phyloP scores from a whole-genome alignment of 768 basidiomycete genomes.

The Mycena venus region DNA sequence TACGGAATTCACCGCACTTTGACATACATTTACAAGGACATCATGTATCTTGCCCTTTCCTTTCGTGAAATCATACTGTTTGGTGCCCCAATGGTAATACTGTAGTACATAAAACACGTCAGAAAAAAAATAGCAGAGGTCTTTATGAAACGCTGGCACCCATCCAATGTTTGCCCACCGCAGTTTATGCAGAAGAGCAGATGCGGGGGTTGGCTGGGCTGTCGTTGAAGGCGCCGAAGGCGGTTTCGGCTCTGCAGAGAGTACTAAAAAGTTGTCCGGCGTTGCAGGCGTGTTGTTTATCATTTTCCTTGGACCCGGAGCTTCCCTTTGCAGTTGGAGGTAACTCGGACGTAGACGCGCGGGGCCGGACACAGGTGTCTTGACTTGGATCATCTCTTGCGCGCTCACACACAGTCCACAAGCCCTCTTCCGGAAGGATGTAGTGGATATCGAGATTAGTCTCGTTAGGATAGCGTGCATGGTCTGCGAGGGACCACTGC shows the following conservation, averaged over 20 bases:
- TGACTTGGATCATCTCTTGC: slow-evolving; percentile 46
- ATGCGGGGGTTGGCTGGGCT: slow-evolving; percentile 61
- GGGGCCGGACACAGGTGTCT: slow-evolving; percentile 60
- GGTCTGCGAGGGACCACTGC: slow-evolving; percentile 79
- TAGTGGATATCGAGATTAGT: slow-evolving; percentile 95
- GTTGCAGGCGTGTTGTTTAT: slow-evolving; percentile 81
- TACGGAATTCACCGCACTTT: slow-evolving; percentile 69
- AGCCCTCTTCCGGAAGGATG: slow-evolving; percentile 74
- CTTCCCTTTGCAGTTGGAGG: slow-evolving; percentile 28
- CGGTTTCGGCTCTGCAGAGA: slow-evolving; percentile 71
- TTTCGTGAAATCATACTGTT: slow-evolving; percentile 91
- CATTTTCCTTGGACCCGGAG: slow-evolving; percentile 72
- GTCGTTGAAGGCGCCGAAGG: slow-evolving; percentile 76
- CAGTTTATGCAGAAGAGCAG: slow-evolving; percentile 78
- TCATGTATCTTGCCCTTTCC: slow-evolving; percentile 74
- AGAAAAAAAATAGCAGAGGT: not conserved
- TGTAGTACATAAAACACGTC: not conserved
- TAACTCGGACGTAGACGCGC: slow-evolving; percentile 47
- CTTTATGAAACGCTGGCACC: slow-evolving; percentile 34
- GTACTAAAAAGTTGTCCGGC: slow-evolving; percentile 62
- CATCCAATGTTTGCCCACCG: slow-evolving; percentile 98
- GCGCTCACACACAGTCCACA: slow-evolving; percentile 78
- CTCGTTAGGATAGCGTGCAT: slow-evolving; percentile 85
- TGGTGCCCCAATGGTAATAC: slow-evolving; percentile 97
- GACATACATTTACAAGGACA: slow-evolving; percentile 71